phyloP scores from a whole-genome alignment of 805 yeast genomes.

The Monosporozyma servazzii region DNA sequence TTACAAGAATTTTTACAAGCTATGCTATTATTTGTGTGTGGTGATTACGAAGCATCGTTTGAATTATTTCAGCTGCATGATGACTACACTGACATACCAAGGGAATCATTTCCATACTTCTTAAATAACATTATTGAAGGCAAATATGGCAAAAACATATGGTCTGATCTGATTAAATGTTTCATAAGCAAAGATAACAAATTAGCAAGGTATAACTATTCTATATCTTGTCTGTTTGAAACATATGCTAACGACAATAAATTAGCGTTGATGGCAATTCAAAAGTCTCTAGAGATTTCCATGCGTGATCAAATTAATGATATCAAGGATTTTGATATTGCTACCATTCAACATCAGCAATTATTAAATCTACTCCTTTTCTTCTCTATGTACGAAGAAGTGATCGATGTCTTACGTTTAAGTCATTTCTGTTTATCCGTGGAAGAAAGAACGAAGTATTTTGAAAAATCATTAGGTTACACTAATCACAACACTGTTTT shows the following conservation, averaged over 20 bases:
- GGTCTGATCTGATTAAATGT: constrained; percentile 19
- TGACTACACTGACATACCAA: constrained; percentile 12
- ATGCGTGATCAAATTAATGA: constrained; percentile 10
- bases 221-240: constrained; percentile 21
- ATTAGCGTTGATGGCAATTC: constrained; percentile 20
- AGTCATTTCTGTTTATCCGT: constrained; percentile 18
- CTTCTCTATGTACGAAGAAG: constrained; percentile 22
- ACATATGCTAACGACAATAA: constrained; percentile 12
- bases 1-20: constrained; percentile 24
- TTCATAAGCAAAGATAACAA: constrained; percentile 11
- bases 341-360: constrained; percentile 19
- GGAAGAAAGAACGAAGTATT: constrained; percentile 18
- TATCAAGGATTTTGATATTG: constrained; percentile 4
- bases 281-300: constrained; percentile 22
- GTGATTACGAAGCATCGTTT: constrained; percentile 19
- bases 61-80: constrained; percentile 21
- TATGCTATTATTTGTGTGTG: constrained; percentile 19
- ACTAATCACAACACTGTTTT: constrained; percentile 13
- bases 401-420: constrained; percentile 24
- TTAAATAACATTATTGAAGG: constrained; percentile 11
- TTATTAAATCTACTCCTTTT: constrained; percentile 20
- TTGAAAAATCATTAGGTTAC: constrained; percentile 11
- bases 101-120: constrained; percentile 13
- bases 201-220: constrained; percentile 18
- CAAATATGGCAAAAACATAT: constrained; percentile 6